Evolutionary conservation across 2,329 filamentous ascomycete genomes (phyloP).

Genomic region (Trichophyton rubrum): DNA sequence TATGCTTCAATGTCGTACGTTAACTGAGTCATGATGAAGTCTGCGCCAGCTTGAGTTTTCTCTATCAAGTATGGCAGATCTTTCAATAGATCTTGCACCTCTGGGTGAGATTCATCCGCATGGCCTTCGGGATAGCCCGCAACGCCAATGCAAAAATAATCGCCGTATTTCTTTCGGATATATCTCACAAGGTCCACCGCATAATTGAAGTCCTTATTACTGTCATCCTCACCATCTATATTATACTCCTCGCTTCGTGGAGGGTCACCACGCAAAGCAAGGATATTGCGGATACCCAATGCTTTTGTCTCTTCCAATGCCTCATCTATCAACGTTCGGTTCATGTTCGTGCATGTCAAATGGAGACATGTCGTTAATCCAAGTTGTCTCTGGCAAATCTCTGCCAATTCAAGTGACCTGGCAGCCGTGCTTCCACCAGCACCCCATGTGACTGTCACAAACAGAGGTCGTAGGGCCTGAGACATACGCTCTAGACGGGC

Average conservation of each 20-base stretch:
- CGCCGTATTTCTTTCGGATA: constrained; percentile 71
- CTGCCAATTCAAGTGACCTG: constrained; percentile 86
- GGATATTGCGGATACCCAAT: constrained; percentile 82
- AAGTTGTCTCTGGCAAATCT: constrained; percentile 85
- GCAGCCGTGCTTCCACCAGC: constrained; percentile 83
- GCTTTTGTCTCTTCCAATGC: constrained; percentile 82
- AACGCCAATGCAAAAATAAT: constrained; percentile 94
- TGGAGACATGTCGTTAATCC: constrained; percentile 91
- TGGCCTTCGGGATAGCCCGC: constrained; percentile 94
- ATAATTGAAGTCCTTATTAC: constrained; percentile 71
- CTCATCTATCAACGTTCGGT: constrained; percentile 68
- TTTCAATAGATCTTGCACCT: constrained; percentile 50
- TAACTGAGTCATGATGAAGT: constrained; percentile 97
- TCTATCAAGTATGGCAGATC: constrained; percentile 83
- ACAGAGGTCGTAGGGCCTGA: constrained; percentile 75
- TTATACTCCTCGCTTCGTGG: constrained; percentile 81
- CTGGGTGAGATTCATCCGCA: constrained; percentile 78
- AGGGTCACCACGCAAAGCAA: constrained; percentile 83
- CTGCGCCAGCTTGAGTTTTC: constrained; percentile 80
- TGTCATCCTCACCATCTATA: constrained; percentile 47
- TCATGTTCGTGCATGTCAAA: constrained; percentile 97
- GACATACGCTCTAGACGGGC: constrained; percentile 92
- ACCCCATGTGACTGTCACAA: constrained; percentile 96
- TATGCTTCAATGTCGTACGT: constrained; percentile 88
- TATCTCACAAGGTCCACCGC: constrained; percentile 82